Base-by-base conservation (phyloP, 768 basidiomycete genomes). In the Asterophora parasitica region DNA sequence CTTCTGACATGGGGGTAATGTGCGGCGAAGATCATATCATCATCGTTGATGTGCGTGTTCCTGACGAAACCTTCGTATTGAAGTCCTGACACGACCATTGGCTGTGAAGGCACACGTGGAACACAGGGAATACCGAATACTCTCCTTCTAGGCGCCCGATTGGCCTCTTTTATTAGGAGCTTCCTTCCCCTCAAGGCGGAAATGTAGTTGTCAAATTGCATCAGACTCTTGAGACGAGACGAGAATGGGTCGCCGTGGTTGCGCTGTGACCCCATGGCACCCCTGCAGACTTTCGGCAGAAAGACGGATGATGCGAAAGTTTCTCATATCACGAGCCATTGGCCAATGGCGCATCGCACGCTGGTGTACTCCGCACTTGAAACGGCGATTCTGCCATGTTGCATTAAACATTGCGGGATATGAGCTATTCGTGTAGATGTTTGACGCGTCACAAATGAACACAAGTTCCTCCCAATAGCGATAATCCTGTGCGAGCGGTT, bases 21-120 rank as follows among this genome's bases (percentile, higher is more conserved):
- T 76, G 81, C 65, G 75, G 70, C 52, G 79, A 81, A 59, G 81
- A 83, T 61, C 67, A 64, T 49, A 52, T 83, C 7, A 62, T 85
- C 41, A 61, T 79, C 3, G 76, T 82, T 32, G 69, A 77, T 57
- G 74, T 77, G 61, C 58, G 71, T 61, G 31, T 40, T 47, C 32
- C 27, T 31, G 40, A 51, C 41, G 46, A 28, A 42, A 48, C 8
- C 31, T 52, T 37, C 16, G 44, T 51, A 9, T 38, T 17, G 26
- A 15, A 17, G 38, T 31, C 43, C 35, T 39, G 27, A 27, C 23
- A 38, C 12, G 20, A 19, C n/a, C 17, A 13, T 15, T 43, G 43
- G 32, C 31, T 49, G 34, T 39, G 46, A 13, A 57, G 51, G 34
- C 38, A 31, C 49, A 57, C 52, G 37, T 32, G 11, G 49, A 52